A percentile compares a stretch with the other conserved stretches of the same genome.
phyloP scores from a whole-genome alignment of 495 filamentous ascomycete species.

The Trichoderma gamsii region DNA sequence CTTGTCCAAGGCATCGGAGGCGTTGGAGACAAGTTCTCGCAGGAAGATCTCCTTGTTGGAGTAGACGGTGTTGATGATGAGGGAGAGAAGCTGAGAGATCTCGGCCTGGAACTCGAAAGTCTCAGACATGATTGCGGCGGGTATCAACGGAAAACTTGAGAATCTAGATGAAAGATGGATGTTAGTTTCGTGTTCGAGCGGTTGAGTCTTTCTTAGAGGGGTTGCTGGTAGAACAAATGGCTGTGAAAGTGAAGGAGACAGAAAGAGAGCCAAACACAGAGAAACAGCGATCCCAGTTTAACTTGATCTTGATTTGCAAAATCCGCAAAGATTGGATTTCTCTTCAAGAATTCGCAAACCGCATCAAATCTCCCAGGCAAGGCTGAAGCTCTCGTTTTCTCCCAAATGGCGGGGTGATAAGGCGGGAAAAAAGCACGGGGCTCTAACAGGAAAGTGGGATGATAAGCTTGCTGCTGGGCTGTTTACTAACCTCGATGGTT shows the following conservation, averaged over 20 bases:
- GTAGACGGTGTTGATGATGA: slow-evolving; percentile 99
- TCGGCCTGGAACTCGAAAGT: slow-evolving; percentile 99
- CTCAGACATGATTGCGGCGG: slow-evolving; percentile 66
- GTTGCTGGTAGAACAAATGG: not conserved
- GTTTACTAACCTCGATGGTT: slow-evolving; percentile 13
- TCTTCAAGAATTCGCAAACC: not conserved
- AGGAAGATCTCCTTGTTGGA: slow-evolving; percentile 99
- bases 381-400: not conserved
- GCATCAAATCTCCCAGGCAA: not conserved
- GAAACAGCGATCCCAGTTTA: too few species aligned
- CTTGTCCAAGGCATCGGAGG: slow-evolving; percentile 98
- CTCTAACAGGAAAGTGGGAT: not conserved
- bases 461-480: not conserved
- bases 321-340: too few species aligned
- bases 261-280: too few species aligned
- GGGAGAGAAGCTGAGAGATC: slow-evolving; percentile 98
- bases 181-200: slow-evolving; percentile 5
- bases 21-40: slow-evolving; percentile 94
- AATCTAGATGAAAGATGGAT: not conserved
- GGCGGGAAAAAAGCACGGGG: not conserved
- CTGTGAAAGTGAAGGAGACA: not conserved
- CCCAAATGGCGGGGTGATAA: slow-evolving; percentile 8
- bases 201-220: not conserved
- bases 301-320: too few species aligned
- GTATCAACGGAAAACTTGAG: slow-evolving; percentile 21